Base-by-base conservation (phyloP, 1,284 basidiomycete genomes). In the Phellopilus nigrolimitatus region DNA sequence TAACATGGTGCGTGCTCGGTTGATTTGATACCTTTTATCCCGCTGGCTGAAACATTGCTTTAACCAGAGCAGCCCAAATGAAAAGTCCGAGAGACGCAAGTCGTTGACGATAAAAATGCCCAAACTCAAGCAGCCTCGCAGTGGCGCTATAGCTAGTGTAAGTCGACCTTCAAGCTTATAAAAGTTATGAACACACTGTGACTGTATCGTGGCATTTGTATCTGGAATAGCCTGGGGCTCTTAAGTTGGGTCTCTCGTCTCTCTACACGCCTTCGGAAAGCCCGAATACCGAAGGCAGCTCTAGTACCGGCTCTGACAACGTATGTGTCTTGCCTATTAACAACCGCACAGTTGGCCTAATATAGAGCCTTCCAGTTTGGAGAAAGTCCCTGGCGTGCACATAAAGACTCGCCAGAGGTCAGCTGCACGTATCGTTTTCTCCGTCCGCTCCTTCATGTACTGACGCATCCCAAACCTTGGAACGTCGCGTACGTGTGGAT, bases 331-430 rank as follows among this genome's bases (percentile, higher is more conserved):
- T 37, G 7, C 15, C n/a, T 3, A 17, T 7, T 37, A n/a, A n/a
- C 34, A 13, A 37, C 10, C n/a, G 13, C 7, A n/a, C n/a, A n/a
- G 10, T 15, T 13, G 15, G 19, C 34, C 34, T 37, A 17, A 37
- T n/a, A 13, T 3, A 37, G 8, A n/a, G 12, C 34, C 1, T 15
- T 17, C 7, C 8, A 37, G 34, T 17, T 37, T 17, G 19, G 13
- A 7, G 34, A 17, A 13, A 17, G 19, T 2, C 2, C 49, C 22
- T 44, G 49, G 49, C 49, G 42, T 4, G 22, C 36, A n/a, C 10
- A 43, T 41, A 24, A 28, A 21, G 41, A 33, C 36, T 37, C 41
- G 49, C 49, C 45, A 42, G 51, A 53, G 51, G 45, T 48, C 33
- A 53, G 45, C 51, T 53, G 34, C 41, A 43, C 41, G 41, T 43